Conservation (phyloP, 306 rosid species). For the Fragaria iinumae region DNA sequence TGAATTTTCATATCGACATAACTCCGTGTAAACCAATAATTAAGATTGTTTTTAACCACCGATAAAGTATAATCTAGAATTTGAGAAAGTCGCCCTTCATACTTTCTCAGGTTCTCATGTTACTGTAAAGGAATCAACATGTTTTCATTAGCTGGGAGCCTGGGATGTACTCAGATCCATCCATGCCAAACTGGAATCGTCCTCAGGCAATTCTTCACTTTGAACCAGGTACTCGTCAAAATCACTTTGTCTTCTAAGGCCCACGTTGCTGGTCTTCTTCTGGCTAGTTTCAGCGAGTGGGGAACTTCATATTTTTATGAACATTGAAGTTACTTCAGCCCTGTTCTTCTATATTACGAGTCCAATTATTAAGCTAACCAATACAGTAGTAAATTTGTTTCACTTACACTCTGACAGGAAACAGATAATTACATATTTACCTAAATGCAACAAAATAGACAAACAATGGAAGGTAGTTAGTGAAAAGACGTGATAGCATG, state of each 20-base stretch:
- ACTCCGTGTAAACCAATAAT: too few species aligned
- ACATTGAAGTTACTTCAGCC: background rate
- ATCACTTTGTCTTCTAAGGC: background rate
- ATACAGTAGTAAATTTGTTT: background rate
- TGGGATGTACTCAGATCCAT: background rate
- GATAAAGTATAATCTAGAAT: too few species aligned
- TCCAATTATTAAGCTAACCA: background rate
- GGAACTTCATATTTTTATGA: background rate
- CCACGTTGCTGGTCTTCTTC: background rate
- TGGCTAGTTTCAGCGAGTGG: background rate
- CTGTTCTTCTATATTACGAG: background rate
- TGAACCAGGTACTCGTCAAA: background rate
- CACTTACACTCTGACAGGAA: background rate
- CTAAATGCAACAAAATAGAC: background rate
- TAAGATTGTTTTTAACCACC: too few species aligned
- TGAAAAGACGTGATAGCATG: background rate
- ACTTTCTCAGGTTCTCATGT: background rate
- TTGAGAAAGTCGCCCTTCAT: too few species aligned
- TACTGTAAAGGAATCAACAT: background rate
- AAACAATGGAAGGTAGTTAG: background rate
- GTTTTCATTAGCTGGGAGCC: background rate
- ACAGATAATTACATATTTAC: background rate
- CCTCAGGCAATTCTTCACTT: background rate
- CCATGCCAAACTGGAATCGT: background rate
- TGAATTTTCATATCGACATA: too few species aligned